A percentile compares a stretch with the other conserved stretches of the same genome.
Evolutionary conservation across 2,329 filamentous ascomycete genomes (phyloP).

Genomic region (Penicillium italicum): DNA sequence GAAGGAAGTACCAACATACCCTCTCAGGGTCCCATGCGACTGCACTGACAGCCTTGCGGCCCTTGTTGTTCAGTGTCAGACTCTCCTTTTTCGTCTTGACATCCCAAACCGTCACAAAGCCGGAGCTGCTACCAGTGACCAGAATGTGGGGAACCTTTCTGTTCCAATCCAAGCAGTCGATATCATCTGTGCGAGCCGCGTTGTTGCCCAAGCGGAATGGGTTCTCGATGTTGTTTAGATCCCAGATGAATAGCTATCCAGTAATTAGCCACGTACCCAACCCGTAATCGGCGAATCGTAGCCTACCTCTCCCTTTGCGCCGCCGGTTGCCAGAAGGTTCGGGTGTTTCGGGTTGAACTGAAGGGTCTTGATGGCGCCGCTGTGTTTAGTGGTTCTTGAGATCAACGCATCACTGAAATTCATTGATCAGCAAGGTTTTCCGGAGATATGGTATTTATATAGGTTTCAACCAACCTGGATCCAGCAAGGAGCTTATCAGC

Average conservation of each 20-base stretch:
- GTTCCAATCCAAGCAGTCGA: constrained; percentile 97
- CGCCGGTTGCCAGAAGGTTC: constrained; percentile 86
- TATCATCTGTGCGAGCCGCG: constrained; percentile 85
- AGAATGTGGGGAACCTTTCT: constrained; percentile 95
- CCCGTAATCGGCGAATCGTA: not conserved
- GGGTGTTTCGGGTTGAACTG: constrained; percentile 95
- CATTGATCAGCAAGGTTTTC: constrained; percentile 15
- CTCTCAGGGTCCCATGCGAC: constrained; percentile 97
- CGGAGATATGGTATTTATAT: not conserved
- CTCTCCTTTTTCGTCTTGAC: constrained; percentile 97
- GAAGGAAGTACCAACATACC: constrained; percentile 34
- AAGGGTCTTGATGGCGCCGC: constrained; percentile 84
- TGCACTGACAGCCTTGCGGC: constrained; percentile 87
- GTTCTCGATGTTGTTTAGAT: constrained; percentile 82
- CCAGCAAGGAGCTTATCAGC: constrained; percentile 63
- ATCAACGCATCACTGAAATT: constrained; percentile 66
- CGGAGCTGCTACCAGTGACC: constrained; percentile 86
- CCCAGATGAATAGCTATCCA: constrained; percentile 75
- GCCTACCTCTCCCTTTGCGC: constrained; percentile 74
- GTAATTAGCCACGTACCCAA: constrained; percentile 2
- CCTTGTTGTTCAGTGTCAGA: constrained; percentile 82
- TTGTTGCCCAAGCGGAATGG: constrained; percentile 85
- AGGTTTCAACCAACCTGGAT: constrained; percentile 43
- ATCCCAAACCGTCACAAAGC: constrained; percentile 98
- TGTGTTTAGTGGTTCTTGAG: constrained; percentile 84